Evolutionary conservation across 1,284 basidiomycete species (phyloP).

Genomic region (Rhizoctonia solani): DNA sequence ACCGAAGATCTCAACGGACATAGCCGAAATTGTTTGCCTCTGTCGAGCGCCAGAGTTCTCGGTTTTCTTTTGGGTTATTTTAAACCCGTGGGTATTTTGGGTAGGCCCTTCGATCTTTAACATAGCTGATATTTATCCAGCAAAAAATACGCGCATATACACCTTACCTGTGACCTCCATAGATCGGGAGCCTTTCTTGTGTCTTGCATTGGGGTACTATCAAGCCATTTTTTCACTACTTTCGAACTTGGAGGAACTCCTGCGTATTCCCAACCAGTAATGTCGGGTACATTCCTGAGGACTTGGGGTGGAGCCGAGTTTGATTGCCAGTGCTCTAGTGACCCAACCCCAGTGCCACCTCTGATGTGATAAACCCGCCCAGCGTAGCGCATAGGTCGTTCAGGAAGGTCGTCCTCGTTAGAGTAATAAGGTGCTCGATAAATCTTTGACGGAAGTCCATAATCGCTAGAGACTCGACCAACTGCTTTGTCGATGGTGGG

Average conservation of each 20-base stretch:
- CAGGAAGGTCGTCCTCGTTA: slow-evolving; percentile 69
- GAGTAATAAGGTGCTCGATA: slow-evolving; percentile 84
- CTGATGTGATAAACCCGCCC: slow-evolving; percentile 76
- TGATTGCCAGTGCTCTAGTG: slow-evolving; percentile 58
- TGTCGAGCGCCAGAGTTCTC: slow-evolving; percentile 56
- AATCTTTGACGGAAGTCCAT: slow-evolving; percentile 62
- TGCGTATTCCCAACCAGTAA: slow-evolving; percentile 80
- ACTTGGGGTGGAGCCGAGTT: neutral
- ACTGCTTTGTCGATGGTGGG: slow-evolving; percentile 61
- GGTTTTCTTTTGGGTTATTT: slow-evolving; percentile 57
- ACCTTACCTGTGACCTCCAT: slow-evolving; percentile 31
- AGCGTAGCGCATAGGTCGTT: slow-evolving; percentile 73
- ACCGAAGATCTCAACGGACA: slow-evolving; percentile 88
- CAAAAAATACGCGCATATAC: slow-evolving; percentile 2
- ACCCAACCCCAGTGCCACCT: slow-evolving; percentile 57
- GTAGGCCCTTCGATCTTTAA: slow-evolving; percentile 77
- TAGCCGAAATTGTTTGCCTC: slow-evolving; percentile 76
- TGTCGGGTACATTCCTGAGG: slow-evolving; percentile 31
- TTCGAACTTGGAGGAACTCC: slow-evolving; percentile 61
- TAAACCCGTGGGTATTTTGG: slow-evolving; percentile 60
- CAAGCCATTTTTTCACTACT: slow-evolving; percentile 59
- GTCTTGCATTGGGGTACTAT: slow-evolving; percentile 32
- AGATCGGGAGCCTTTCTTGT: slow-evolving; percentile 1
- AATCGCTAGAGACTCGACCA: slow-evolving; percentile 59
- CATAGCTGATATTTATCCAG: neutral